Conservation (phyloP, 1,284 basidiomycete species). For the Xerocomus amazonicus region DNA sequence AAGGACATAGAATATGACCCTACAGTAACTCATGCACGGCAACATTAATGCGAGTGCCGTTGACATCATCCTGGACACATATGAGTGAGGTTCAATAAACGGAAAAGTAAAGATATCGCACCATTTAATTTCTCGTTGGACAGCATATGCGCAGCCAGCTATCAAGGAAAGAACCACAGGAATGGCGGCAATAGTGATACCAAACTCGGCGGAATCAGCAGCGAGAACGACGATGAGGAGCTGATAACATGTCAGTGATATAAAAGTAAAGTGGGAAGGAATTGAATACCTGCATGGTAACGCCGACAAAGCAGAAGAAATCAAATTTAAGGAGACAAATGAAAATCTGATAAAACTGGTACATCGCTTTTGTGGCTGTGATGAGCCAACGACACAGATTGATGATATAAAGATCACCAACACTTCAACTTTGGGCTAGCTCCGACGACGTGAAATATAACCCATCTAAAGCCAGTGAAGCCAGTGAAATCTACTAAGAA, state of each 20-base stretch:
- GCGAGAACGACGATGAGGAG: slow-evolving; percentile 71
- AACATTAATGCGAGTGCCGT: slow-evolving; percentile 68
- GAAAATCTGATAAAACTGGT: slow-evolving; percentile 80
- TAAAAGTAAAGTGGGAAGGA: neutral
- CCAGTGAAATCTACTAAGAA: slow-evolving; percentile 5
- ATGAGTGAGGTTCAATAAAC: slow-evolving; percentile 1
- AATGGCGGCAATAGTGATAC: slow-evolving; percentile 75
- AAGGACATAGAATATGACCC: slow-evolving; percentile 29
- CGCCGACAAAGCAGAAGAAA: slow-evolving; percentile 81
- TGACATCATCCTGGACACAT: slow-evolving; percentile 53
- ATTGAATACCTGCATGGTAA: slow-evolving; percentile 72
- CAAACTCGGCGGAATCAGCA: slow-evolving; percentile 67
- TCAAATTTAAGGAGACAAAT: slow-evolving; percentile 84
- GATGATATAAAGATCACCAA: slow-evolving; percentile 35
- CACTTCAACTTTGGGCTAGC: slow-evolving; percentile 78
- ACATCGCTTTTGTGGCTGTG: slow-evolving; percentile 57
- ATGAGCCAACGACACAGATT: slow-evolving; percentile 3
- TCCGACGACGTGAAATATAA: slow-evolving; percentile 81
- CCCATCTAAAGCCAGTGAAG: slow-evolving; percentile 51
- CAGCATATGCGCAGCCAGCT: slow-evolving; percentile 62
- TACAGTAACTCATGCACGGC: slow-evolving; percentile 70
- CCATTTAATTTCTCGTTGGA: slow-evolving; percentile 78
- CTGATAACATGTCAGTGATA: slow-evolving; percentile 32
- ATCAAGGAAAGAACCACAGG: slow-evolving; percentile 73
- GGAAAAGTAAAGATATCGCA: slow-evolving; percentile 30